Base-by-base conservation (phyloP, 139 green algal genomes). In the Monoraphidium neglectum region DNA sequence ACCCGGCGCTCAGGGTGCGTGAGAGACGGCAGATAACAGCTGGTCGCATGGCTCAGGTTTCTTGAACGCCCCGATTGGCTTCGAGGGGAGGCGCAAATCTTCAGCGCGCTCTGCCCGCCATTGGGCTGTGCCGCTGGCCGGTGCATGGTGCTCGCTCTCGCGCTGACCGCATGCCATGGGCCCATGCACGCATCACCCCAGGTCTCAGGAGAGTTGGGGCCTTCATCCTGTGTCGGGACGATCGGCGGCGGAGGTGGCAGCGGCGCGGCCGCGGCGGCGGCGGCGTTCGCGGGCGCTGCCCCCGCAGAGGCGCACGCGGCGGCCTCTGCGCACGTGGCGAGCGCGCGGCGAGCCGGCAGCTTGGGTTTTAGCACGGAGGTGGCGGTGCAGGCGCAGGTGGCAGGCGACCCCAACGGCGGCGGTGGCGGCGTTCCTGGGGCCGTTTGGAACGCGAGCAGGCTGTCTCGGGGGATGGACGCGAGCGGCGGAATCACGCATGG, bases 101-200 rank as follows among this genome's bases (percentile, higher is more conserved):
- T 56, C 13, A 56, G 47, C 57, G 23, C 32, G 57, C 32, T 24
- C 57, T 23, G 57, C 57, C 32, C 6, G 18, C 15, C 16, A 15
- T 12, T 15, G 12, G 13, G 12, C 47, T 15, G 47, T 15, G 12
- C 13, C 16, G 26, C 57, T 67, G 60, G 30, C 38, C 6, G 30
- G 23, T 26, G 4, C 35, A 36, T 35, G 3, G 40, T 30, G 60
- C 60, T 68, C n/a, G 3, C 26, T 6, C 40, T 56, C 35, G 8
- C 67, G 70, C 54, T 76, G 37, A 76, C 70, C 33, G 70, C n/a
- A 56, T 5, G 70, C 67, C 54, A 54, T 76, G 1, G 40, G 70
- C 24, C 59, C 21, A 0, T 51, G 8, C 8, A 65, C 37, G 18
- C 70, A 68, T 0, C 23, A 18, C n/a, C n/a, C n/a, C n/a, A 18